Conservation (phyloP, 2,329 filamentous ascomycete genomes). For the Exophiala sp. region DNA sequence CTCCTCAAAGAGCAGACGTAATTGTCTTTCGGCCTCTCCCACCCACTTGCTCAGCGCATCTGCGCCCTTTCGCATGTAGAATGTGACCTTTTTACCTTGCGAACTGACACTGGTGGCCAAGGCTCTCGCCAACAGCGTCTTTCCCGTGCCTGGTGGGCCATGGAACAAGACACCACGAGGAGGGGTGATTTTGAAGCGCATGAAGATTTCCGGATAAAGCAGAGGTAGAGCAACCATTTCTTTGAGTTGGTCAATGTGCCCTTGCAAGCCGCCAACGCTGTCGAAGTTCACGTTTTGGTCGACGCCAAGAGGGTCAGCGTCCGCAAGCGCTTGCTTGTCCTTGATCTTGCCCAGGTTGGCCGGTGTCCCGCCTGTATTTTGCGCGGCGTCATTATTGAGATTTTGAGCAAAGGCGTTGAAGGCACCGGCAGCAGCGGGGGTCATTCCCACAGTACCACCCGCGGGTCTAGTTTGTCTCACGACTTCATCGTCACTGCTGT, state of each 20-base stretch:
- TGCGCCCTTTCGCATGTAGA: constrained; percentile 98
- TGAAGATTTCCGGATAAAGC: constrained; percentile 90
- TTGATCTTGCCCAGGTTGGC: constrained; percentile 90
- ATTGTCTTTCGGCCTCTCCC: constrained; percentile 91
- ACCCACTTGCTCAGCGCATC: constrained; percentile 99
- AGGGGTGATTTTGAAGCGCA: constrained; percentile 84
- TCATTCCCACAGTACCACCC: constrained; percentile 60
- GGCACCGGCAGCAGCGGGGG: constrained; percentile 50
- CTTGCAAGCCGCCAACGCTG: constrained; percentile 84
- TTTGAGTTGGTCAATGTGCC: constrained; percentile 93
- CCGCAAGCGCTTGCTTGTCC: constrained; percentile 82
- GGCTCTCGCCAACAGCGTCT: constrained; percentile 89
- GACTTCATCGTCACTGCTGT: constrained; percentile 93
- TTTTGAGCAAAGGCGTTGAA: constrained; percentile 52
- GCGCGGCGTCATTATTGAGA: constrained; percentile 52
- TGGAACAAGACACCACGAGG: constrained; percentile 94
- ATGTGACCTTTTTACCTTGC: constrained; percentile 89
- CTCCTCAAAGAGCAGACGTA: constrained; percentile 90
- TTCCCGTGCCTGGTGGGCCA: constrained; percentile 93
- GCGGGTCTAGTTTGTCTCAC: constrained; percentile 53
- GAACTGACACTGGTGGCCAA: constrained; percentile 84
- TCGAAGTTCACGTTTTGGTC: constrained; percentile 90
- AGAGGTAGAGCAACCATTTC: constrained; percentile 96
- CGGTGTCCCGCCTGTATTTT: constrained; percentile 55
- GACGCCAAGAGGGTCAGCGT: constrained; percentile 89